A percentile compares a stretch with the other conserved stretches of the same genome.
These are phyloP conservation scores for Tricholoma furcatifolium DNA, from an alignment of 768 basidiomycete species.

Conservation along the genomic window DNA sequence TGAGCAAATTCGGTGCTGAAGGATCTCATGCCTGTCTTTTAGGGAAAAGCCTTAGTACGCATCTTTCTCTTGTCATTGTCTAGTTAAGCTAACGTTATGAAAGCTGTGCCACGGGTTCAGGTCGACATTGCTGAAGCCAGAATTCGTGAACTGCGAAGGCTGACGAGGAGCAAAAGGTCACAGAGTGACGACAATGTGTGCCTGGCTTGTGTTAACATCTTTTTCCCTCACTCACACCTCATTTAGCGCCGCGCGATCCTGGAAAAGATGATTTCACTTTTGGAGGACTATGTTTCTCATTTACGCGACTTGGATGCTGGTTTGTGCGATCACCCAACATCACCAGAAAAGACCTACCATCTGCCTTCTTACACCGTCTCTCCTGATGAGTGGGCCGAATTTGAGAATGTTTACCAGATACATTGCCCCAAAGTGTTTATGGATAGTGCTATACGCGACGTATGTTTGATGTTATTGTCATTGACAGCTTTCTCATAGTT, in stretches of 20 bases:
- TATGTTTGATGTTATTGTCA: constrained; percentile 35
- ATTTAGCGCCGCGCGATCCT: constrained; percentile 17
- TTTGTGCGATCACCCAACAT: constrained; percentile 27
- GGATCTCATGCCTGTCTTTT: constrained; percentile 79
- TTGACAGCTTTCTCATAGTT: constrained; percentile 11
- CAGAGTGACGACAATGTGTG: constrained; percentile 9
- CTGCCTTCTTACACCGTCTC: constrained; percentile 69
- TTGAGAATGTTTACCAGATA: constrained; percentile 89
- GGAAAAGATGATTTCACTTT: constrained; percentile 52
- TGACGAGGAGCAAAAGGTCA: constrained; percentile 14
- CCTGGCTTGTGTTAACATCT: not conserved
- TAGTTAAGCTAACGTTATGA: constrained; percentile 5
- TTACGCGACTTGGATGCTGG: constrained; percentile 45
- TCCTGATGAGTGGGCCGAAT: constrained; percentile 72
- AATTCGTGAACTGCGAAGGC: constrained; percentile 44
- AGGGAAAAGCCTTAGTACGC: constrained; percentile 68
- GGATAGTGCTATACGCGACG: constrained; percentile 76
- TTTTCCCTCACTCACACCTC: not conserved
- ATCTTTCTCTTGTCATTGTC: not conserved
- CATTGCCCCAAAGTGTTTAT: constrained; percentile 83
- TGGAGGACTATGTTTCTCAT: constrained; percentile 60
- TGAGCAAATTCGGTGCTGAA: constrained; percentile 85
- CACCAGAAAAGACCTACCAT: constrained; percentile 49
- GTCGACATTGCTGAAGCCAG: constrained; percentile 56
- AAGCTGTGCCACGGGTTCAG: constrained; percentile 68